Evolutionary conservation across 2,329 filamentous ascomycete genomes (phyloP), one percentile per base, ranked within the genome.

Genomic region (Cladosporium velox): DNA sequence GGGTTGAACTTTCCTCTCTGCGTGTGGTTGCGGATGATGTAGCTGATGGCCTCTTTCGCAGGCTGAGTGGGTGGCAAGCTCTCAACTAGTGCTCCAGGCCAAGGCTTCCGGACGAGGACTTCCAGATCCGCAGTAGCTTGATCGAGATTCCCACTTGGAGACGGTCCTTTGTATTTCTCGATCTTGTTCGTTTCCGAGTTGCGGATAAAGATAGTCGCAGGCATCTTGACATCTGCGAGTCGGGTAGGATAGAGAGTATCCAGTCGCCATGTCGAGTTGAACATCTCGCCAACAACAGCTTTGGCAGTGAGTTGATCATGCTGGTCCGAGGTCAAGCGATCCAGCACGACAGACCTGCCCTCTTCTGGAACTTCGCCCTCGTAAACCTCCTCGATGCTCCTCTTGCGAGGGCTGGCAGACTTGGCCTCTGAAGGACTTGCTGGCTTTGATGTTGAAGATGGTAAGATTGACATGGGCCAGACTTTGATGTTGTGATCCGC

Each of bases 1-100:
- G 86, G 80, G 67, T 91, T 84, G 74, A 99, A 97, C 73, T 90
- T 94, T 62, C 95, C 95, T 64, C 95, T 87, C 64, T 90, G 85
- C 44, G 88, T 83, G 68, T 92, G 87, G 64, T 87, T 88, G 71
- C 92, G 91, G 74, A 96, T 85, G 66, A 99, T 89, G 77, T 99
- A 99, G 66, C 90, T 96, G 71, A 97, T 82, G 6, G 92, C 89
- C 57, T 89, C 87, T 32, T 82, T 81, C 0, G 87, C 87, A 5
- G 89, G 90, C 24, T 82, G 79, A 0, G 91, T 91, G 0, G 82
- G 83, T 0, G 95, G 95, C 2, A 98, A 83, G 15, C 77, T 79
- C 18, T 84, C 76, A 12, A 93, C 80, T 65, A 84, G 78, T 4
- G 90, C 87, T 18, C 87, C 91, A 12, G 92, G 92, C 92, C 92